These are phyloP conservation scores for Sugiyamaella marilandica DNA, from an alignment of 805 yeast species.

Conservation along the genomic window DNA sequence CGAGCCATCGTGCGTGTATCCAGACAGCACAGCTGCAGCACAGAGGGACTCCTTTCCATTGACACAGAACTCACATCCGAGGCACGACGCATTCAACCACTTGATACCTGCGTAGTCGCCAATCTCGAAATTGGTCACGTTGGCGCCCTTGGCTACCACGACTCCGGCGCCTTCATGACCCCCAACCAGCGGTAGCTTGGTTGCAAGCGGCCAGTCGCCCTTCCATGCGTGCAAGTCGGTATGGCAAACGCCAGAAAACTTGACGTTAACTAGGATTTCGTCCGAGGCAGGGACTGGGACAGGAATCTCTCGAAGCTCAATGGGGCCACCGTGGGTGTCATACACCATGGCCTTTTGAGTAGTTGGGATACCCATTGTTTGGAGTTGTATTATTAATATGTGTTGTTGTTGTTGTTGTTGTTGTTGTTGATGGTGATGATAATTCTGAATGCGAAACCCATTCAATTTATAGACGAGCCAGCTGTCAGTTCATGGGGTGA, in stretches of 20 bases:
- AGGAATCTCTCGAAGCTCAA: constrained; percentile 66
- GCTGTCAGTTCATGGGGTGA: no score
- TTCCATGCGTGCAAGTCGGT: constrained; percentile 92
- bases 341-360: constrained; percentile 70
- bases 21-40: constrained; percentile 64
- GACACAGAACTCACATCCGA: constrained; percentile 71
- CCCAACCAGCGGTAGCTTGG: constrained; percentile 73
- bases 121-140: constrained; percentile 63
- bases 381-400: neutral
- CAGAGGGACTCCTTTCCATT: constrained; percentile 67
- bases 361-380: constrained; percentile 42
- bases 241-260: constrained; percentile 90
- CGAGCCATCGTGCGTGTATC: constrained; percentile 86
- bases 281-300: constrained; percentile 75
- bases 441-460: no score
- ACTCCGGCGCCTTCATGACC: constrained; percentile 91
- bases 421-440: no score
- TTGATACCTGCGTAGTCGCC: constrained; percentile 83
- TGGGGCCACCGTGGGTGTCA: constrained; percentile 59
- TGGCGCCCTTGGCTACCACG: constrained; percentile 70
- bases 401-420: no score
- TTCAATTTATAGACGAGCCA: no score
- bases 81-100: constrained; percentile 78
- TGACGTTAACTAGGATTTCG: constrained; percentile 74
- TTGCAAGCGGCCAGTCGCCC: constrained; percentile 85